Percentiles rank a stretch among this genome's conserved stretches.
These are phyloP conservation scores for Lagerstroemia speciosa DNA, from an alignment of 345 rosid species.

Conservation along the genomic window DNA sequence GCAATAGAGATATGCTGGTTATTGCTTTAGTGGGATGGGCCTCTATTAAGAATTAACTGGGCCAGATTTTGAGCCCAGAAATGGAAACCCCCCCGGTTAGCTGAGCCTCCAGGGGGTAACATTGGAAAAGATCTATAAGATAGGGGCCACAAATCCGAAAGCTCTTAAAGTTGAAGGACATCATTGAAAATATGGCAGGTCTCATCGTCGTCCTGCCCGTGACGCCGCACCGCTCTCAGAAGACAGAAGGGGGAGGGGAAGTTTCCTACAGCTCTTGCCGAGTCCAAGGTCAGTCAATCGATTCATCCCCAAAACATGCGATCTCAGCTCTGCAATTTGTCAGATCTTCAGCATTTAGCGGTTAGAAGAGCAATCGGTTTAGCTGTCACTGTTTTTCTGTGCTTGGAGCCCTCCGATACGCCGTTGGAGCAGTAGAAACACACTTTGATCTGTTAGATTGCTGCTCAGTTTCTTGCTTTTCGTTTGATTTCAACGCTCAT, in stretches of 20 bases:
- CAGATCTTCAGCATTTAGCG: neutral
- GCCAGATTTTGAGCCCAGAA: too few species aligned
- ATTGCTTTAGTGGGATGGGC: too few species aligned
- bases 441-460: neutral
- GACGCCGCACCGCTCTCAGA: too few species aligned
- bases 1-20: too few species aligned
- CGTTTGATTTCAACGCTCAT: neutral
- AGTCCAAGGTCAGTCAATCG: constrained; percentile 41
- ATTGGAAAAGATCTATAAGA: too few species aligned
- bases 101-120: too few species aligned
- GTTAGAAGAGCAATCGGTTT: neutral
- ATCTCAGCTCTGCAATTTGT: neutral
- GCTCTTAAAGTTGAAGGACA: neutral
- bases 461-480: neutral
- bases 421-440: neutral
- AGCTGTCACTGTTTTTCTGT: neutral
- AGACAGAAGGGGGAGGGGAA: constrained; percentile 6
- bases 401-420: neutral
- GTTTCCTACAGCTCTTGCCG: constrained; percentile 5
- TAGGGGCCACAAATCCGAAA: too few species aligned
- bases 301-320: constrained; percentile 5
- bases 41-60: too few species aligned
- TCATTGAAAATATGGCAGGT: neutral
- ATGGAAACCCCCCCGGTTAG: too few species aligned
- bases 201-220: neutral